Conservation (phyloP, 768 basidiomycete genomes). For the Cubamyces lactineus region DNA sequence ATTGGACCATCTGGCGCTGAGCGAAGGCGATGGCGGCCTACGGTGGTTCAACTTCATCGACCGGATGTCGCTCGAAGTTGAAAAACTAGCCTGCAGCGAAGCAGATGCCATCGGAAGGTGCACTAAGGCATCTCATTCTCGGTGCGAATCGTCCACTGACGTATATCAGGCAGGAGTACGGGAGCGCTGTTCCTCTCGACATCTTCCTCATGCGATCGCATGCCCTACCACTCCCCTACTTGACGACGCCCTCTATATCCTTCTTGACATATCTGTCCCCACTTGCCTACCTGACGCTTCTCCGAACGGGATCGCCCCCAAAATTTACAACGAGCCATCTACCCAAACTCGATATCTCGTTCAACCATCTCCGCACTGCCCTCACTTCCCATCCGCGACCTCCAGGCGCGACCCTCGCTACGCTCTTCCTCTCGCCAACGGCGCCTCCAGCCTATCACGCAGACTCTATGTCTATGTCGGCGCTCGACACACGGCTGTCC, state of each 20-base stretch:
- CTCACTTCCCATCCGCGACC: slow-evolving; percentile 43
- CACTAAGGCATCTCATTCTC: not conserved
- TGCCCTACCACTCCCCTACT: slow-evolving; percentile 72
- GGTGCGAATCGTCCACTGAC: slow-evolving; percentile 41
- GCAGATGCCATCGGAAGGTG: slow-evolving; percentile 57
- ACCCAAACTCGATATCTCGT: slow-evolving; percentile 55
- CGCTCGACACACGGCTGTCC: slow-evolving; percentile 46
- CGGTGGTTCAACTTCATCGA: slow-evolving; percentile 78
- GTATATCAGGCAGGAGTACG: slow-evolving; percentile 20
- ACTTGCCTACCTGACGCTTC: slow-evolving; percentile 63
- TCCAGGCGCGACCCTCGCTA: slow-evolving; percentile 59
- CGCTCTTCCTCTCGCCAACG: slow-evolving; percentile 45
- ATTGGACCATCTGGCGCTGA: slow-evolving; percentile 67
- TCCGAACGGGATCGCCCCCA: slow-evolving; percentile 42
- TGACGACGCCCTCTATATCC: slow-evolving; percentile 66
- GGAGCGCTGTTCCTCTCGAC: slow-evolving; percentile 61
- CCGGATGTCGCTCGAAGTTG: slow-evolving; percentile 51
- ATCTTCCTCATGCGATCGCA: slow-evolving; percentile 69
- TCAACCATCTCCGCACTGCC: slow-evolving; percentile 48
- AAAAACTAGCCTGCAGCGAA: slow-evolving; percentile 56
- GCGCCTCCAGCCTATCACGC: slow-evolving; percentile 45
- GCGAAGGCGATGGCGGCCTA: slow-evolving; percentile 63
- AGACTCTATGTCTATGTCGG: slow-evolving; percentile 26
- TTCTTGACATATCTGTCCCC: slow-evolving; percentile 77
- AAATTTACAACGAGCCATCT: slow-evolving; percentile 33